Percentiles rank a stretch among this genome's conserved stretches.
These are phyloP conservation scores for Wallacemonas collosoma DNA, from an alignment of 208 protist species.

Conservation along the genomic window DNA sequence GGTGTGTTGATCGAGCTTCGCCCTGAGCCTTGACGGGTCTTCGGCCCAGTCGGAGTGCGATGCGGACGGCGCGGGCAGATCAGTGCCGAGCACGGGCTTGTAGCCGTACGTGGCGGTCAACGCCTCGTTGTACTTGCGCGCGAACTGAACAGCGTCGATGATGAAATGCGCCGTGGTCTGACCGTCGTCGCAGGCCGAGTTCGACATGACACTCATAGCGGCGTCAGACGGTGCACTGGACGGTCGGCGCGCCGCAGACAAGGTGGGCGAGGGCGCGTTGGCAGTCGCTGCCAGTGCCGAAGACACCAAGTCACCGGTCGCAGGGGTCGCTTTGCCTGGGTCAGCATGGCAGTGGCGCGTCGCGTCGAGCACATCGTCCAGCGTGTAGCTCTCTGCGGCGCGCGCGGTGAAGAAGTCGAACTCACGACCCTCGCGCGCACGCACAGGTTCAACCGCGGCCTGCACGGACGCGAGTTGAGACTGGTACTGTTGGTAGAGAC, in stretches of 20 bases:
- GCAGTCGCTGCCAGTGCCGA: neutral
- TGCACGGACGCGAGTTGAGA: constrained; percentile 38
- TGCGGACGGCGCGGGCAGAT: constrained; percentile 17
- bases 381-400: constrained; percentile 53
- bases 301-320: constrained; percentile 1
- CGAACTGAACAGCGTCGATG: constrained; percentile 80
- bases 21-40: constrained; percentile 20
- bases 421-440: constrained; percentile 42
- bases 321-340: constrained; percentile 15
- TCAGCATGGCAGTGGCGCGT: constrained; percentile 14
- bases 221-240: neutral
- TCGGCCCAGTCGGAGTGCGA: constrained; percentile 28
- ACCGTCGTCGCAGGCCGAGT: neutral
- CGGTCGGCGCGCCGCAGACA: neutral
- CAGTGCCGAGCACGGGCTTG: constrained; percentile 34
- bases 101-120: constrained; percentile 81
- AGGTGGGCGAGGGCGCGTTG: neutral
- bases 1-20: constrained; percentile 33
- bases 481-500: constrained; percentile 30
- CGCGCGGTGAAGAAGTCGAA: constrained; percentile 58
- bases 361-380: constrained; percentile 64
- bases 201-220: neutral
- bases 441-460: constrained; percentile 31
- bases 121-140: constrained; percentile 67
- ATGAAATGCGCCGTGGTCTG: constrained; percentile 34